phyloP scores from a whole-genome alignment of 352 stramenopile species.

The Phytophthora melonis region DNA sequence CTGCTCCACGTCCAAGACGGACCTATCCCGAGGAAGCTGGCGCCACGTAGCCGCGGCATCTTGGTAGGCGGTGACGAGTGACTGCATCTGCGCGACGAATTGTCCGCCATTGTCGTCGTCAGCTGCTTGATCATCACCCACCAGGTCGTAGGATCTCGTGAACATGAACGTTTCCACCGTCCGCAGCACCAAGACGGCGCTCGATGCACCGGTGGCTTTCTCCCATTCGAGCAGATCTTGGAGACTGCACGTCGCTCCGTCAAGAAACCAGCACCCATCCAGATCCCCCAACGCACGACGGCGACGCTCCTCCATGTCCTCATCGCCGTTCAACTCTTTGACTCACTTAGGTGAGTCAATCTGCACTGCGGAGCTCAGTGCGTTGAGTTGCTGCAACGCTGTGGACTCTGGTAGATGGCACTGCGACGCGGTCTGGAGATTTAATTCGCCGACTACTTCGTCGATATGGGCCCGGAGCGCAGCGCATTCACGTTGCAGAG shows the following conservation, averaged over 20 bases:
- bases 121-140: neutral
- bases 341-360: conserved; percentile 10
- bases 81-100: conserved; percentile 18
- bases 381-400: conserved; percentile 15
- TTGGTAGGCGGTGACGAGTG: conserved; percentile 30
- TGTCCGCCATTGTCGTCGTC: neutral
- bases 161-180: conserved; percentile 47
- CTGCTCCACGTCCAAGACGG: conserved; percentile 43
- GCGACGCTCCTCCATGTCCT: conserved; percentile 27
- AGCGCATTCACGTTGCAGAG: neutral
- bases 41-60: conserved; percentile 18
- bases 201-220: conserved; percentile 7
- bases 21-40: conserved; percentile 18
- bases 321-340: neutral
- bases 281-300: conserved; percentile 29
- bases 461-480: conserved; percentile 21
- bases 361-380: conserved; percentile 7
- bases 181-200: conserved; percentile 30
- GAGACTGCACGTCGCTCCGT: conserved; percentile 26
- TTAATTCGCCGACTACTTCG: conserved; percentile 27
- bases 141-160: conserved; percentile 5
- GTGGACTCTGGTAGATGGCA: conserved; percentile 12
- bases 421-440: conserved; percentile 1
- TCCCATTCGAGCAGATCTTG: conserved; percentile 21
- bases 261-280: conserved; percentile 20